Evolutionary conservation across 2,329 filamentous ascomycete species (phyloP).

Genomic region (Alternaria sp.): DNA sequence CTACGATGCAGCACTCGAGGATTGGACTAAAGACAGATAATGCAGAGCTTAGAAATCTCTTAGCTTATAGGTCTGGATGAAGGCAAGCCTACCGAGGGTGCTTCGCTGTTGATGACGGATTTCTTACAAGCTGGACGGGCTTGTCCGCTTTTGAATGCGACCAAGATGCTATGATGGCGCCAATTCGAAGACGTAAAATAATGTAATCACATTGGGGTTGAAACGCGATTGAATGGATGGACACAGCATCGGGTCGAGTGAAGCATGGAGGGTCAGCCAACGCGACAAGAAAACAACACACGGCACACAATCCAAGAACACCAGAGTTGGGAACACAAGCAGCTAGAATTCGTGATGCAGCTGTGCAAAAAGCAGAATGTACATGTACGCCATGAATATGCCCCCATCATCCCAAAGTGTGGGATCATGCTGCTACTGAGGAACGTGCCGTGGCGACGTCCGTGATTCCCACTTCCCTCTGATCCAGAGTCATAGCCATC

Average conservation of each 20-base stretch:
- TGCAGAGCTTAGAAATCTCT: background rate
- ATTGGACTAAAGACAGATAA: background rate
- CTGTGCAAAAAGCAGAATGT: conserved; percentile 45
- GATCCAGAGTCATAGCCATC: conserved; percentile 50
- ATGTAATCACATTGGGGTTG: background rate
- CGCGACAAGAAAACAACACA: background rate
- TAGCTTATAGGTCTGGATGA: background rate
- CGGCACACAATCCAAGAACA: background rate
- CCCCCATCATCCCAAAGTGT: conserved; percentile 48
- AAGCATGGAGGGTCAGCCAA: background rate
- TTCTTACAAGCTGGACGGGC: background rate
- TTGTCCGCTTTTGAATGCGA: background rate
- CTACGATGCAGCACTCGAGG: background rate
- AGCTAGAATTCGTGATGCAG: conserved; percentile 40
- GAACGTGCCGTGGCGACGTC: conserved; percentile 39
- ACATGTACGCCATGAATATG: conserved; percentile 51
- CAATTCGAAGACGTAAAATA: background rate
- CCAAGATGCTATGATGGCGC: background rate
- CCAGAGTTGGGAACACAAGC: conserved; percentile 30
- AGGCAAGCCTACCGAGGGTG: background rate
- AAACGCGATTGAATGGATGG: background rate
- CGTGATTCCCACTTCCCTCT: conserved; percentile 43
- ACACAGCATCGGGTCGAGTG: background rate
- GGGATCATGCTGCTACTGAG: conserved; percentile 38
- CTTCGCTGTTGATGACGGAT: background rate